Evolutionary conservation across 2,329 filamentous ascomycete species (phyloP).

Genomic region (Biscogniauxia mediterranea): DNA sequence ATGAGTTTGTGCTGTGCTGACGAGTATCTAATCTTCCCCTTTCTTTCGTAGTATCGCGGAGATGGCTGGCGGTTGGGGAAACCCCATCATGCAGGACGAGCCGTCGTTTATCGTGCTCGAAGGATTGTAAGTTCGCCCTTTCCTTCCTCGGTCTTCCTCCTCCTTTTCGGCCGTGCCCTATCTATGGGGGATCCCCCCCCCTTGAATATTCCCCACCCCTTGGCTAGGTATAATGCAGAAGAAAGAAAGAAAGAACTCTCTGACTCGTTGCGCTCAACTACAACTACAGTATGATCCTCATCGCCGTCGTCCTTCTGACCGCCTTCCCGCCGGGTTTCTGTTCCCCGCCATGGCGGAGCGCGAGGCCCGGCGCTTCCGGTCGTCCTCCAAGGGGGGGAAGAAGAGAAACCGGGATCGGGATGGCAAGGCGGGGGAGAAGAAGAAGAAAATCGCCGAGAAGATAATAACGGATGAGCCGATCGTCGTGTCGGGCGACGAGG

Average conservation of each 20-base stretch:
- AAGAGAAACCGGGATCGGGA: constrained; percentile 21
- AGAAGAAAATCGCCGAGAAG: too few species aligned
- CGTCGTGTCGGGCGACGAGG: constrained; percentile 14
- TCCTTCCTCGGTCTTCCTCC: too few species aligned
- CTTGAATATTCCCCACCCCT: too few species aligned
- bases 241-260: too few species aligned
- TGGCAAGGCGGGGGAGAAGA: constrained; percentile 8
- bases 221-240: too few species aligned
- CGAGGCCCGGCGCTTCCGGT: constrained; percentile 28
- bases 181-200: too few species aligned
- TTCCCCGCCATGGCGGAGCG: constrained; percentile 52
- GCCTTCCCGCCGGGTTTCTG: constrained; percentile 51
- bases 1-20: not conserved
- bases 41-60: constrained; percentile 50
- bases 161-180: too few species aligned
- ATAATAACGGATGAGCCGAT: constrained; percentile 5
- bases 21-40: not conserved
- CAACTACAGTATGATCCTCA: constrained; percentile 48
- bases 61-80: constrained; percentile 64
- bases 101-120: constrained; percentile 59
- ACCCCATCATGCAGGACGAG: constrained; percentile 62
- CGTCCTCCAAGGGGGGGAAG: constrained; percentile 22
- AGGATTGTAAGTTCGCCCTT: constrained; percentile 41
- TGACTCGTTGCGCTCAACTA: too few species aligned
- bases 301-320: constrained; percentile 49